Conservation (phyloP, 1,284 basidiomycete genomes). For the Moesziomyces sp. region DNA sequence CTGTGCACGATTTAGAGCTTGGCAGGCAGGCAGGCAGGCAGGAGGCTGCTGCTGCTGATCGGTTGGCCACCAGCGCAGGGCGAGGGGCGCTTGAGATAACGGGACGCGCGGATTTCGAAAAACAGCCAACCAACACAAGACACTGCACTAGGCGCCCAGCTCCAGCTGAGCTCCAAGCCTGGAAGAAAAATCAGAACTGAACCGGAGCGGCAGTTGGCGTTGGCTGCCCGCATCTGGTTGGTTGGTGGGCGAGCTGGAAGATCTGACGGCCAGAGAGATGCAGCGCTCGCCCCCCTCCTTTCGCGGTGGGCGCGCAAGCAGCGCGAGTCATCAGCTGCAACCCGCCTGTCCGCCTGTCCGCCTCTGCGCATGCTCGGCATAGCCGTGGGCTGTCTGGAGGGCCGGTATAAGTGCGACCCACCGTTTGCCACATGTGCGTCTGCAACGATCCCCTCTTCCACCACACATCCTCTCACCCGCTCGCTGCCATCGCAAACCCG, state of each 20-base stretch:
- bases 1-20: background rate
- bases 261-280: constrained; percentile 8
- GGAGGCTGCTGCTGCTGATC: too few relatives aligned
- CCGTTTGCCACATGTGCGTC: too few relatives aligned
- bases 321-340: background rate
- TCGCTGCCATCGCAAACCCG: background rate
- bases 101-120: background rate
- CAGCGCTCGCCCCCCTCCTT: background rate
- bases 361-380: background rate
- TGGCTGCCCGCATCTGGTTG: constrained; percentile 23
- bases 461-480: background rate
- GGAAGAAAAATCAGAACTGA: constrained; percentile 5
- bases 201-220: background rate
- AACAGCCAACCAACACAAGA: background rate
- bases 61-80: too few relatives aligned
- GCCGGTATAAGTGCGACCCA: background rate
- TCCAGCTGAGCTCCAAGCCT: background rate
- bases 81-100: background rate
- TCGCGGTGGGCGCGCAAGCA: background rate
- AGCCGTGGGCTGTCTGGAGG: background rate
- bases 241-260: constrained; percentile 12
- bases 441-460: background rate
- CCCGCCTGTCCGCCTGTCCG: background rate
- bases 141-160: background rate
- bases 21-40: background rate